Conservation (phyloP, 2,329 filamentous ascomycete genomes). For the Colletotrichum camelliae region DNA sequence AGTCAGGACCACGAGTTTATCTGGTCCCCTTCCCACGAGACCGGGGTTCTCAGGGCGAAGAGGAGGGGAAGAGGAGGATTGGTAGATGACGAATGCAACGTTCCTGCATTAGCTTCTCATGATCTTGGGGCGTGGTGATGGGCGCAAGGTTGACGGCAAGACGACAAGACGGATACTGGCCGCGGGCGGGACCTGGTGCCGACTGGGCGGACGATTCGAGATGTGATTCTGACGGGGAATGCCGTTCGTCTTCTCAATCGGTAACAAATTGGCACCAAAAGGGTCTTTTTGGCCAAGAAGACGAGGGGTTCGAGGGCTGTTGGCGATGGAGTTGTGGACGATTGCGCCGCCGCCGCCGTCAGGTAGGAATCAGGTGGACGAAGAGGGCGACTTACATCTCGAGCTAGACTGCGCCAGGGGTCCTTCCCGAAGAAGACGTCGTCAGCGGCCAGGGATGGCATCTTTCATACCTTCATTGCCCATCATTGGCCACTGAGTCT, state of each 20-base stretch:
- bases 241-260: not conserved
- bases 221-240: not conserved
- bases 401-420: not conserved
- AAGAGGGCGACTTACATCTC: not conserved
- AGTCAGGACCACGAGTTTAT: not conserved
- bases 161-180: not conserved
- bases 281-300: not conserved
- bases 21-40: not conserved
- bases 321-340: not conserved
- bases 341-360: constrained; percentile 14
- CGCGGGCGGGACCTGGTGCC: not conserved
- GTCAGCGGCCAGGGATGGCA: not conserved
- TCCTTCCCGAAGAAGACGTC: not conserved
- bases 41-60: not conserved
- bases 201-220: not conserved
- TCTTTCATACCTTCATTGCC: not conserved
- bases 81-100: not conserved
- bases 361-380: constrained; percentile 9
- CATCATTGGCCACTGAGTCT: not conserved
- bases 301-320: not conserved
- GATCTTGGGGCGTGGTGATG: not conserved
- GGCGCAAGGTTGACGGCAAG: not conserved
- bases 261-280: not conserved
- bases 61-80: not conserved
- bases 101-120: not conserved